Conservation (phyloP, 140 eudicot species). For the Cichorium intybus region DNA sequence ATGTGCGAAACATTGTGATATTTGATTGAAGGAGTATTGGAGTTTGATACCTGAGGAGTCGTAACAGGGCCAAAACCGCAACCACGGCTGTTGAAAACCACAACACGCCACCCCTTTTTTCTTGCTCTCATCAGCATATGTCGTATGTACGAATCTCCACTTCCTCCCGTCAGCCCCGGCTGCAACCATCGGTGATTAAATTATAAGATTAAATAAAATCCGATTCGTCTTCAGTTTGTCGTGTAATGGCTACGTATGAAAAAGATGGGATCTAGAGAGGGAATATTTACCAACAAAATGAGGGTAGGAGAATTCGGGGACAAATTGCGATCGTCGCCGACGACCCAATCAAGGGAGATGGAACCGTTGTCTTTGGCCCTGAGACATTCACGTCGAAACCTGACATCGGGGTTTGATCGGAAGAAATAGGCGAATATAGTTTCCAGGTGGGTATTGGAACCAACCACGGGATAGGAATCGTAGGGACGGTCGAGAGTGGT, state of each 20-base stretch:
- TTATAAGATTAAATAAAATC: not conserved
- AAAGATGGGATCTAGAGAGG: not conserved
- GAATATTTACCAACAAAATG: conserved; percentile 54
- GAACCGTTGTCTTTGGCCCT: conserved; percentile 66
- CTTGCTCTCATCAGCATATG: conserved; percentile 76
- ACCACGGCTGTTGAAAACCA: conserved; percentile 91
- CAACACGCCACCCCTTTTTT: conserved; percentile 76
- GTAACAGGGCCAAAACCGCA: conserved; percentile 82
- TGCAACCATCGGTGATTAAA: conserved; percentile 28
- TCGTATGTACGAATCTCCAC: conserved; percentile 70
- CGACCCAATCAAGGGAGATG: conserved; percentile 87
- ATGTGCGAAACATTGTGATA: not conserved
- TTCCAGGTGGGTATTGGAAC: conserved; percentile 71
- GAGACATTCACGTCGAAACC: conserved; percentile 66
- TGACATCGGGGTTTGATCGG: conserved; percentile 69
- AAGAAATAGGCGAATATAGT: conserved; percentile 76
- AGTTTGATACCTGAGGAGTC: conserved; percentile 66
- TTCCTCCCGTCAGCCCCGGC: conserved; percentile 99
- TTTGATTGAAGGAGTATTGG: not conserved
- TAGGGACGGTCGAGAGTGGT: conserved; percentile 60
- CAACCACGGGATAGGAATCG: conserved; percentile 51
- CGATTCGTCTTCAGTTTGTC: not conserved
- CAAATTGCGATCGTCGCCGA: conserved; percentile 51
- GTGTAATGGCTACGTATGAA: no score
- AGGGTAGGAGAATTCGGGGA: conserved; percentile 61